These are phyloP conservation scores for Rhodamnia rubescens DNA, from an alignment of 345 rosid species.

Conservation along the genomic window DNA sequence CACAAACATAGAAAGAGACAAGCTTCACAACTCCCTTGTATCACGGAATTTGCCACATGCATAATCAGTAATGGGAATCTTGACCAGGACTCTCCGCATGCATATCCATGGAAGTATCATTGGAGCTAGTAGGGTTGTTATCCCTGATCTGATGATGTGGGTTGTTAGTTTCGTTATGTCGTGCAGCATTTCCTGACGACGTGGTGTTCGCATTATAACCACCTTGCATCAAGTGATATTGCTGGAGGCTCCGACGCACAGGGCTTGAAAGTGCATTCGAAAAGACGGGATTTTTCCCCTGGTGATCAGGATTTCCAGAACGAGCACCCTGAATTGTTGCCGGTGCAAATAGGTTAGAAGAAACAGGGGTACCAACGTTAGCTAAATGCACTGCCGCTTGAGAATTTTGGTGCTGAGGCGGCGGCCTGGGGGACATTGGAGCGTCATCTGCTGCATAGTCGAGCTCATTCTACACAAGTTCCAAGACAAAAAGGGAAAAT, in stretches of 20 bases:
- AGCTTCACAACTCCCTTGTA: neutral
- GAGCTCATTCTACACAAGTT: constrained; percentile 53
- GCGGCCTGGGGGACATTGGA: constrained; percentile 31
- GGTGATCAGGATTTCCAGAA: constrained; percentile 28
- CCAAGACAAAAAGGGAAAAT: neutral
- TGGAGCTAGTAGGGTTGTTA: constrained; percentile 16
- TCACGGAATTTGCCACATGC: neutral
- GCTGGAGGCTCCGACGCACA: constrained; percentile 56
- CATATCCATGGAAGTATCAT: constrained; percentile 42
- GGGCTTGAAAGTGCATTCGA: constrained; percentile 61
- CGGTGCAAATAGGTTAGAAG: constrained; percentile 24
- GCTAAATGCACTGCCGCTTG: constrained; percentile 10
- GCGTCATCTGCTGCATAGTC: constrained; percentile 57
- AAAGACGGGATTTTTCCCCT: constrained; percentile 36
- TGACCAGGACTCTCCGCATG: constrained; percentile 37
- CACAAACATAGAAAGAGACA: neutral
- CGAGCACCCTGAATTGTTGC: constrained; percentile 12
- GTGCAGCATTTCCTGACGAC: constrained; percentile 4
- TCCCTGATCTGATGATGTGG: constrained; percentile 11
- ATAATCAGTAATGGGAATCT: constrained; percentile 10
- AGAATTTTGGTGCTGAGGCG: constrained; percentile 31
- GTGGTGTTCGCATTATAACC: constrained; percentile 13
- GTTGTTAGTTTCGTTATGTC: constrained; percentile 1
- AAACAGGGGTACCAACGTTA: constrained; percentile 12
- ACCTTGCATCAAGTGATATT: constrained; percentile 32